Evolutionary conservation across 345 rosid species (phyloP).

Genomic region (Luvunga scandens): DNA sequence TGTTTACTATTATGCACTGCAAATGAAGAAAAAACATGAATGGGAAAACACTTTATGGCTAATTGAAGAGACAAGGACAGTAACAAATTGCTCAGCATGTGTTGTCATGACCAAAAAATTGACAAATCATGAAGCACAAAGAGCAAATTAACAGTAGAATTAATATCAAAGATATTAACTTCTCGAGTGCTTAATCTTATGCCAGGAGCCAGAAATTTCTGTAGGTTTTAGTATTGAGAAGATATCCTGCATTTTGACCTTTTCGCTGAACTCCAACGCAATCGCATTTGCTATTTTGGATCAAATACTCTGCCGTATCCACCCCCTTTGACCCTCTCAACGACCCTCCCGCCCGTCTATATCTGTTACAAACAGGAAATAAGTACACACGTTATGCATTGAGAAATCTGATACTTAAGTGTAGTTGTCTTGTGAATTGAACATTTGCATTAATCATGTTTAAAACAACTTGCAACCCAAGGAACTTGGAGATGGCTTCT

Average conservation of each 20-base stretch:
- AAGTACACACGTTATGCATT: background rate
- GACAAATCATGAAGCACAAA: background rate
- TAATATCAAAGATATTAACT: background rate
- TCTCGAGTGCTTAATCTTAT: slow-evolving; percentile 9
- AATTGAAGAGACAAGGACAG: slow-evolving; percentile 1
- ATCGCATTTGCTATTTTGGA: slow-evolving; percentile 73
- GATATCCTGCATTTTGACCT: slow-evolving; percentile 84
- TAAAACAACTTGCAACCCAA: background rate
- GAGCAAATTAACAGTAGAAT: background rate
- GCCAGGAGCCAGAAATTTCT: slow-evolving; percentile 94
- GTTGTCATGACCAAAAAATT: background rate
- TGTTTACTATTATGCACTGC: slow-evolving; percentile 8
- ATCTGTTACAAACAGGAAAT: slow-evolving; percentile 20
- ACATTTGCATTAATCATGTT: background rate
- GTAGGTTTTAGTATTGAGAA: slow-evolving; percentile 79
- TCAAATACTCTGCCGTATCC: slow-evolving; percentile 81
- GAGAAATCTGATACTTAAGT: background rate
- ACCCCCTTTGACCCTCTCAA: slow-evolving; percentile 40
- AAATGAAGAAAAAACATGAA: background rate
- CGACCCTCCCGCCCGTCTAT: slow-evolving; percentile 49
- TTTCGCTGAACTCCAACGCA: slow-evolving; percentile 83
- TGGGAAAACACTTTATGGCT: background rate
- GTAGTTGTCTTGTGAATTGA: background rate
- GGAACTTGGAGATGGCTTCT: background rate
- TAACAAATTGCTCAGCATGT: background rate